Base-by-base conservation (phyloP, 2,329 filamentous ascomycete genomes). In the Cephalotrichum gorgonifer region DNA sequence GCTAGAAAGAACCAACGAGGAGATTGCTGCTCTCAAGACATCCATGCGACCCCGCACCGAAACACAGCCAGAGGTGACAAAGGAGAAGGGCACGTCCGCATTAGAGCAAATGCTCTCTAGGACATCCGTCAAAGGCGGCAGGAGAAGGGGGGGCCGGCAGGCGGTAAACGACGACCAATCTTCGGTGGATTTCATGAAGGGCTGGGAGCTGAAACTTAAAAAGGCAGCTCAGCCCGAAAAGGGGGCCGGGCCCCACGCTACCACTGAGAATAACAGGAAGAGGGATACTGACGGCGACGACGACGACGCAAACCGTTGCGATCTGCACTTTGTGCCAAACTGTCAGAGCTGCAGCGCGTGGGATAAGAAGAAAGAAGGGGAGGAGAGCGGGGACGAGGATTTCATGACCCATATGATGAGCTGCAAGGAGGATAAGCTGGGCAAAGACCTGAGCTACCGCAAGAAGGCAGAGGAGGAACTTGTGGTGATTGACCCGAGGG, bases 251-350 rank as follows among this genome's bases (percentile, higher is more conserved):
- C 23, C 39, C 1, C 47, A 30, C 58, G 60, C 12, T 60, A 59
- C 28, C 60, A 17, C 54, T n/a, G 56, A 60, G 6, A 60, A 60
- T 5, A 60, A 58, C 23, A 56, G 56, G 5, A 57, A 57, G 33
- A 58, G 55, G 6, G 53, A 53, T 30, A 49, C 52, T 1, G 50
- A 28, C 6, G 54, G 35, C 3, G 47, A 55, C 61, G 83, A 83
- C 3, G 80, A 85, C 35, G 88, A 94, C 62, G 83, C 81, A 3
- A 76, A 76, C 45, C 73, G 94, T 4, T 98, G 93, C 61, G 93
- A 97, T 63, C 69, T 98, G 31, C 93, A 98, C 63, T 98, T 97
- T 64, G 94, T 98, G 54, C 86, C 86, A 44, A 87, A 94, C 58
- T 98, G 93, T 64, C 88, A 95, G 62, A 95, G 88, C 42, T 97